Conservation (phyloP, 1,284 basidiomycete genomes). For the Malassezia slooffiae region DNA sequence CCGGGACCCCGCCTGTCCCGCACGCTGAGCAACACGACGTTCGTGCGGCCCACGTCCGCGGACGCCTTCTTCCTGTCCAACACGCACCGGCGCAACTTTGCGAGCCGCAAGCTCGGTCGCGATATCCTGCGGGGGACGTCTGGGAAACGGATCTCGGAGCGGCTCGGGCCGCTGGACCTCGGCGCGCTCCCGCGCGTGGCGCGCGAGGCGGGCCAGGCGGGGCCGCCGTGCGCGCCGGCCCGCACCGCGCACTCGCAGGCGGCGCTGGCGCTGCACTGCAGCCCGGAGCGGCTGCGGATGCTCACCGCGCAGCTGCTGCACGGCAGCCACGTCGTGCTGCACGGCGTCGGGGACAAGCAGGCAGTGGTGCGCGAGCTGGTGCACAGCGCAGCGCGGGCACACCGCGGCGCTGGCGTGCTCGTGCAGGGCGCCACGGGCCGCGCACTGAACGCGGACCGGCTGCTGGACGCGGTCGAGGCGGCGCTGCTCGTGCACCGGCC, state of each 20-base stretch:
- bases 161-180: slow-evolving; percentile 9
- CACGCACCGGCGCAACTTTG: slow-evolving; percentile 16
- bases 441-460: slow-evolving; percentile 6
- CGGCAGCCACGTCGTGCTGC: slow-evolving; percentile 12
- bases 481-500: not conserved
- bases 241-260: not conserved
- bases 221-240: not conserved
- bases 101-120: slow-evolving; percentile 12
- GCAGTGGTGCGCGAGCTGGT: slow-evolving; percentile 4
- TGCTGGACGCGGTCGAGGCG: slow-evolving; percentile 12
- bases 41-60: slow-evolving; percentile 12
- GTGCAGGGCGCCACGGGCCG: slow-evolving; percentile 15
- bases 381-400: not conserved
- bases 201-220: not conserved
- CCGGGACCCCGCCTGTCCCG: too few species aligned
- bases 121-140: slow-evolving; percentile 11
- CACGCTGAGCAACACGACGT: too few species aligned
- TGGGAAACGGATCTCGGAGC: slow-evolving; percentile 9
- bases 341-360: slow-evolving; percentile 12
- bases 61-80: slow-evolving; percentile 15
- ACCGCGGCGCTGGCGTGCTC: slow-evolving; percentile 8
- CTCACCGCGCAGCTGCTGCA: slow-evolving; percentile 7
- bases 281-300: not conserved
- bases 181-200: slow-evolving; percentile 6
- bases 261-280: slow-evolving; percentile 5